Evolutionary conservation across 2,329 filamentous ascomycete species (phyloP), one percentile per base, ranked within the genome.

Genomic region (Amphichorda felina): DNA sequence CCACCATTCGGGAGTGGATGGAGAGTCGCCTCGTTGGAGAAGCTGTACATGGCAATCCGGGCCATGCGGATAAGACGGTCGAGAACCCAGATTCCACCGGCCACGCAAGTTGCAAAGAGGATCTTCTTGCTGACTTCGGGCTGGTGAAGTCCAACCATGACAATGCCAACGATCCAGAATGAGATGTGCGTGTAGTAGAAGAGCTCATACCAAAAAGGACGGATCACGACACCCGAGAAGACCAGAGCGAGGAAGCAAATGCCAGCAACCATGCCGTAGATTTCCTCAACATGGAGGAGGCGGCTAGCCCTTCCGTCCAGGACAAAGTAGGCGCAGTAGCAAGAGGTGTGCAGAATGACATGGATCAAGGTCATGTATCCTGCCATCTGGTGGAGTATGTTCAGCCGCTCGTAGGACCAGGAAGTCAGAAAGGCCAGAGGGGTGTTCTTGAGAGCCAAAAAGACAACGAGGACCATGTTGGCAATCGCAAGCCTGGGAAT

Each of bases 361-460:
- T 58, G 55, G 24, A 57, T 38, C 18, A 75, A 57, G 14, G 67
- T 64, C 6, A 58, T 60, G 43, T 64, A 69, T 3, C 72, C 72
- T 4, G 63, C 60, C 14, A 70, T 53, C 38, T 67, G 66, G 43
- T 78, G 73, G 3, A 78, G 57, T 33, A 67, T 59, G 44, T 75
- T 76, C 35, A 78, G 61, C 15, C 68, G 61, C 40, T 77, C 72
- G 47, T 78, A 72, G 5, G 71, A 75, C 45, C 66, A 70, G 2
- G 62, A 54, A 2, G 66, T 67, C 9, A 78, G 42, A 39, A 64
- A 63, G 0, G 65, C 65, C 14, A 77, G 49, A 0, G 72, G 73
- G 0, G 72, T 76, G 45, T 76, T 75, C 44, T 75, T 75, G 29
- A 77, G 55, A 1, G 66, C 60, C 13, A 78, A 53, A 33, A 75